Percentiles rank a stretch among this genome's conserved stretches.
phyloP scores from a whole-genome alignment of 805 yeast genomes.

The Candida nonsorbophila region DNA sequence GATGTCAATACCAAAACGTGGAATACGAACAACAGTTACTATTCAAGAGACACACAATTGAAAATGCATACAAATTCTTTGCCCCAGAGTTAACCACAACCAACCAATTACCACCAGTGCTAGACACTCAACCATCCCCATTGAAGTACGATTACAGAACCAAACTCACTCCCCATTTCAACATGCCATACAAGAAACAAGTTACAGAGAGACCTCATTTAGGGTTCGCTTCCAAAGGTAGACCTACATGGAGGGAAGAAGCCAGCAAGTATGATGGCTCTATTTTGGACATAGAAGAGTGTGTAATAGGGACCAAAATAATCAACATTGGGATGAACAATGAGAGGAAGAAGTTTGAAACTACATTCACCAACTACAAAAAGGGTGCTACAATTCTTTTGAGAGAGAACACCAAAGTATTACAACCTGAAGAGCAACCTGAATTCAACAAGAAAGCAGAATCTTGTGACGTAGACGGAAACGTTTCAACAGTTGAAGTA shows the following conservation, averaged over 20 bases:
- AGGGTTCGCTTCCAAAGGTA: slow-evolving; percentile 87
- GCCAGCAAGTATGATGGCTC: too few species aligned
- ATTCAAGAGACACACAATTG: slow-evolving; percentile 69
- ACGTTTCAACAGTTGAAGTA: slow-evolving; percentile 20
- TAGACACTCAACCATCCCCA: slow-evolving; percentile 72
- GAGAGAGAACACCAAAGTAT: slow-evolving; percentile 64
- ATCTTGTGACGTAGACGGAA: slow-evolving; percentile 34
- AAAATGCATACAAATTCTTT: slow-evolving; percentile 74
- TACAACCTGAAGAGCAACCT: slow-evolving; percentile 14
- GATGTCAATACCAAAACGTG: slow-evolving; percentile 87
- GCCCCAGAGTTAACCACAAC: slow-evolving; percentile 48
- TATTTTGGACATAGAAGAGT: slow-evolving; percentile 89
- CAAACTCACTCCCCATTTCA: slow-evolving; percentile 93
- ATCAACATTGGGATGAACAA: slow-evolving; percentile 68
- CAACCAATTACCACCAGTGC: slow-evolving; percentile 53
- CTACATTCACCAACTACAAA: slow-evolving; percentile 44
- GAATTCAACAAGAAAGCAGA: slow-evolving; percentile 27
- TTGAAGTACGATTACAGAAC: slow-evolving; percentile 75
- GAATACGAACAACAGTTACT: slow-evolving; percentile 67
- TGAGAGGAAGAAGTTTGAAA: slow-evolving; percentile 56
- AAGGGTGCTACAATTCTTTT: slow-evolving; percentile 84
- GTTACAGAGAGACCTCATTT: slow-evolving; percentile 53
- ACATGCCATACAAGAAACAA: slow-evolving; percentile 53
- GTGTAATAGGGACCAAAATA: slow-evolving; percentile 80
- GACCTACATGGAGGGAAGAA: slow-evolving; percentile 59